phyloP scores from a whole-genome alignment of 306 rosid species.

The Rosa lucieae region DNA sequence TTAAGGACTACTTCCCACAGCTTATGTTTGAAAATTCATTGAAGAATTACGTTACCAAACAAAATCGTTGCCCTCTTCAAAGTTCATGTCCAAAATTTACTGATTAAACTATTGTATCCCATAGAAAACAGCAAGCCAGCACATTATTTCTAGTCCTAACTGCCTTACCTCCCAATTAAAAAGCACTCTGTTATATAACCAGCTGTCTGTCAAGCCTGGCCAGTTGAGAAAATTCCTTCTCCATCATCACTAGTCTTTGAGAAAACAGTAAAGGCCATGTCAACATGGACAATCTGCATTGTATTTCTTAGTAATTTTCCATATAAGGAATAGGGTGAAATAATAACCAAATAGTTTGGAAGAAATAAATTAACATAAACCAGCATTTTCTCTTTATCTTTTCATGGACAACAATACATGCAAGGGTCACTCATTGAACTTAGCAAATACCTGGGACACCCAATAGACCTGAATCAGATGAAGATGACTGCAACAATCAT shows the following conservation, averaged over 20 bases:
- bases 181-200: neutral
- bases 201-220: neutral
- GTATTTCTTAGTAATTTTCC: neutral
- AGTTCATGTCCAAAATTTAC: neutral
- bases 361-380: neutral
- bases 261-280: too few relatives aligned
- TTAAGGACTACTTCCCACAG: neutral
- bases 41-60: neutral
- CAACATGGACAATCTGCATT: too few relatives aligned
- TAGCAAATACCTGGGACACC: slow-evolving; percentile 58
- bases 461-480: slow-evolving; percentile 45
- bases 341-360: neutral
- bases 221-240: neutral
- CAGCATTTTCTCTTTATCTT: neutral
- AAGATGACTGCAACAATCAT: slow-evolving; percentile 37
- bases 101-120: neutral
- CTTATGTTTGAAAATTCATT: neutral
- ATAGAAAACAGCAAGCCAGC: neutral
- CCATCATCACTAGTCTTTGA: neutral
- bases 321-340: neutral
- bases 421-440: slow-evolving; percentile 14
- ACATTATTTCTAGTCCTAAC: neutral
- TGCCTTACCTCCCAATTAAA: neutral
- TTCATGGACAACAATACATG: slow-evolving; percentile 7
- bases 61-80: neutral